Percentiles rank a stretch among this genome's conserved stretches.
These are phyloP conservation scores for Ustilago shanxiensis DNA, from an alignment of 1,284 basidiomycete genomes.

Conservation along the genomic window DNA sequence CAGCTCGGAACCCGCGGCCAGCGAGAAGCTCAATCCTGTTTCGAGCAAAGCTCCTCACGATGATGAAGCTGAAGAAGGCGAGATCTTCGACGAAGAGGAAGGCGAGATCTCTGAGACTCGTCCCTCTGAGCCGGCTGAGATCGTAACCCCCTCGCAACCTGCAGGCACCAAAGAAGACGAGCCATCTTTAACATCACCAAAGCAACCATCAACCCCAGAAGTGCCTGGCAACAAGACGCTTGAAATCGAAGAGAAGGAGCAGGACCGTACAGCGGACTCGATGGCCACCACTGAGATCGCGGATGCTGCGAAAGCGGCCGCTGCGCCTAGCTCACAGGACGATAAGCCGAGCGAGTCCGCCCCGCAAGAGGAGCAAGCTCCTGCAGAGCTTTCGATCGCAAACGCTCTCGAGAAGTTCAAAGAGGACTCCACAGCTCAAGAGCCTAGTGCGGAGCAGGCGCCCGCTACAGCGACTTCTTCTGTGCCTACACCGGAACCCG, in stretches of 20 bases:
- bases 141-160: slow-evolving; percentile 9
- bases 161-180: not conserved
- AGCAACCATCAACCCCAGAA: slow-evolving; percentile 25
- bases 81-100: slow-evolving; percentile 51
- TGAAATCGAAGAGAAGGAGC: not conserved
- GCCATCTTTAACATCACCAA: slow-evolving; percentile 13
- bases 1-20: slow-evolving; percentile 3
- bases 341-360: not conserved
- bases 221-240: not conserved
- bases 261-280: not conserved
- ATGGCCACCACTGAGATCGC: not conserved
- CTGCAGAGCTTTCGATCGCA: not conserved
- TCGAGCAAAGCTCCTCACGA: slow-evolving; percentile 19
- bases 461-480: slow-evolving; percentile 1
- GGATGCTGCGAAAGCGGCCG: not conserved
- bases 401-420: not conserved
- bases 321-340: not conserved
- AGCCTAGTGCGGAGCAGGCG: slow-evolving; percentile 5
- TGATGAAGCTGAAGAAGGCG: slow-evolving; percentile 52
- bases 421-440: slow-evolving; percentile 3
- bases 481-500: not conserved
- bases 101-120: slow-evolving; percentile 40
- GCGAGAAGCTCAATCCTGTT: slow-evolving; percentile 4
- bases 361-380: not conserved
- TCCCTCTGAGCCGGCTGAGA: slow-evolving; percentile 1